Percentiles rank a stretch among this genome's conserved stretches.
Conservation (phyloP, 352 stramenopile species). For the Pythium brassicae region DNA sequence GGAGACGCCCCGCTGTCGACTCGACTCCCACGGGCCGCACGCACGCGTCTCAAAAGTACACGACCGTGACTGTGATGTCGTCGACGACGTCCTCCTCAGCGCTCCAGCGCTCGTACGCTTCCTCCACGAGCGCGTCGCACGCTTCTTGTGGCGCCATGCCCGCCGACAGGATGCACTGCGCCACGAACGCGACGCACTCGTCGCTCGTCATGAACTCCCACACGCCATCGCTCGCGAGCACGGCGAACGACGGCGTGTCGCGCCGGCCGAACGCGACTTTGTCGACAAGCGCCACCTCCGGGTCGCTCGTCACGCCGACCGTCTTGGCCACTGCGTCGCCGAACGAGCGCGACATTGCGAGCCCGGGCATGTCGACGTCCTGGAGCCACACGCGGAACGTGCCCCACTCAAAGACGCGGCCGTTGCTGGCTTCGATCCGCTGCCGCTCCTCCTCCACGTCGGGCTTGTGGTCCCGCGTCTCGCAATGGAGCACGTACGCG, state of each 20-base stretch:
- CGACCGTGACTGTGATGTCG: conserved; percentile 68
- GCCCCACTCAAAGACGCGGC: conserved; percentile 80
- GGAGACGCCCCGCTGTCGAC: too few species aligned
- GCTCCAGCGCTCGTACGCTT: conserved; percentile 72
- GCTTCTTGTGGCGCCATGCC: conserved; percentile 57
- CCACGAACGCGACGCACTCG: conserved; percentile 65
- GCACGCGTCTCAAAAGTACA: conserved; percentile 49
- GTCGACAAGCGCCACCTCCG: conserved; percentile 52
- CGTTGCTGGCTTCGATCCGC: conserved; percentile 66
- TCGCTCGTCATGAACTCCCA: conserved; percentile 82
- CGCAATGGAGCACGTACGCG: conserved; percentile 45
- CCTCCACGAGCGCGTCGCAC: conserved; percentile 60
- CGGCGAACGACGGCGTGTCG: conserved; percentile 41
- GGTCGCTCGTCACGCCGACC: conserved; percentile 69
- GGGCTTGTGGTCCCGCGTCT: conserved; percentile 81
- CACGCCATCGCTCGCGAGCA: conserved; percentile 78
- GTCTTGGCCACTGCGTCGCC: conserved; percentile 77
- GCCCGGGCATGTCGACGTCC: conserved; percentile 78
- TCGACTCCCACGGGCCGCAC: background rate
- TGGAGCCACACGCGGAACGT: conserved; percentile 79
- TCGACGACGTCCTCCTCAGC: conserved; percentile 79
- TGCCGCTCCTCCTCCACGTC: conserved; percentile 56
- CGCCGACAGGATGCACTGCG: conserved; percentile 35
- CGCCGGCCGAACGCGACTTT: conserved; percentile 19
- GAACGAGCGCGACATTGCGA: conserved; percentile 83